Percentiles rank a stretch among this genome's conserved stretches.
Evolutionary conservation across 306 rosid genomes (phyloP).

Genomic region (Lagenaria siceraria): DNA sequence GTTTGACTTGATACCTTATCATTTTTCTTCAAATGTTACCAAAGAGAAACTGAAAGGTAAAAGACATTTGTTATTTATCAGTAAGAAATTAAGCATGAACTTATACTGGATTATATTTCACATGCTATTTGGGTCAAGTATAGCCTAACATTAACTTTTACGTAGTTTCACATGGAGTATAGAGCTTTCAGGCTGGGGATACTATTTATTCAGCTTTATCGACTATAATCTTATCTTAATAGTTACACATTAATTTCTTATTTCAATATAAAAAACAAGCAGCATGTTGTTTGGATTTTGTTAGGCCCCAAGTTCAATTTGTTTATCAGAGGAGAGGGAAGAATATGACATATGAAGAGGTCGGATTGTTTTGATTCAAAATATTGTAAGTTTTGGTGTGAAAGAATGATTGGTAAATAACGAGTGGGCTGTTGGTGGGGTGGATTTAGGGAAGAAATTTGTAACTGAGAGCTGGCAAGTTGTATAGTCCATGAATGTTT

Average conservation of each 20-base stretch:
- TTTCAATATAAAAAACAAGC: neutral
- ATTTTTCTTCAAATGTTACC: neutral
- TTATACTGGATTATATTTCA: neutral
- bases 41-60: neutral
- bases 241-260: neutral
- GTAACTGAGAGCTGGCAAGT: neutral
- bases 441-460: neutral
- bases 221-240: neutral
- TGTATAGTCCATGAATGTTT: neutral
- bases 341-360: neutral
- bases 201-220: too few relatives aligned
- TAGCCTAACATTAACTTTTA: too few relatives aligned
- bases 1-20: neutral
- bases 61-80: neutral
- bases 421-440: neutral
- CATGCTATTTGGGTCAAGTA: too few relatives aligned
- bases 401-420: neutral
- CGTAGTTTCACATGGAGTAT: too few relatives aligned
- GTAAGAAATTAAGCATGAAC: neutral
- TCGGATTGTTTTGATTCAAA: neutral
- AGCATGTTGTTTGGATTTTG: neutral
- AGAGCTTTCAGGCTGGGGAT: too few relatives aligned
- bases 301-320: neutral
- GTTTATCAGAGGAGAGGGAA: neutral
- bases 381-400: neutral